A percentile compares a stretch with the other conserved stretches of the same genome.
phyloP scores from a whole-genome alignment of 179 eudicot genomes.

The Pouteria campechiana region DNA sequence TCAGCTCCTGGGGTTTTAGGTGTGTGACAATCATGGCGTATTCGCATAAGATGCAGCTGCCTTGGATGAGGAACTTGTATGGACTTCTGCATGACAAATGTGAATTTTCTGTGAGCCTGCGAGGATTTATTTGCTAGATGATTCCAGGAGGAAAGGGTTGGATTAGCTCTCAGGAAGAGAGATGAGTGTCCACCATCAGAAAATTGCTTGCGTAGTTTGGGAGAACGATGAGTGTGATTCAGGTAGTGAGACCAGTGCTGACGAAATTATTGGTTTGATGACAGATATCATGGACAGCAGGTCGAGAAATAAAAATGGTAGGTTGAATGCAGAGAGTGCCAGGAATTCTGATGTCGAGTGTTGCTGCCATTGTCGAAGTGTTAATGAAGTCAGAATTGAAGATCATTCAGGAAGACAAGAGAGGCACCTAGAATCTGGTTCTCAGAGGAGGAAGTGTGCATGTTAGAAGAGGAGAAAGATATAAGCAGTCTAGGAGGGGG shows the following conservation, averaged over 20 bases:
- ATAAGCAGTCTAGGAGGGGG: slow-evolving; percentile 6
- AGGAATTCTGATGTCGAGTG: slow-evolving; percentile 10
- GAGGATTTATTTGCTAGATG: no score
- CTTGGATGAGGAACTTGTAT: no score
- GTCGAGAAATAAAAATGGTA: slow-evolving; percentile 21
- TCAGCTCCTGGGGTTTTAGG: no score
- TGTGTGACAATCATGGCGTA: no score
- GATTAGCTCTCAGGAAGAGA: no score
- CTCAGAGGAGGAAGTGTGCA: slow-evolving; percentile 11
- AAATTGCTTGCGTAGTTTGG: slow-evolving; percentile 18
- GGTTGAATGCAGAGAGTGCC: slow-evolving; percentile 13
- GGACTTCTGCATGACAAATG: no score
- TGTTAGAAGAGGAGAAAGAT: slow-evolving; percentile 6
- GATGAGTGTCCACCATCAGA: no score
- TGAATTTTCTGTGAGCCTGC: no score
- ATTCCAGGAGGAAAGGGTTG: no score
- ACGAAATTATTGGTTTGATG: slow-evolving; percentile 68
- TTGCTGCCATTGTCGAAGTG: no score
- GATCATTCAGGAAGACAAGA: slow-evolving; percentile 16
- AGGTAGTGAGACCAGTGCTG: slow-evolving; percentile 38
- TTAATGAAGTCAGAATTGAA: no score
- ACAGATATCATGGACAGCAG: slow-evolving; percentile 38
- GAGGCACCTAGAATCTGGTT: slow-evolving; percentile 17
- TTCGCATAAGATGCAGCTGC: no score
- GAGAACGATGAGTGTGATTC: slow-evolving; percentile 9